Conservation (phyloP, 768 basidiomycete species). For the Xerocomellus intermedius region DNA sequence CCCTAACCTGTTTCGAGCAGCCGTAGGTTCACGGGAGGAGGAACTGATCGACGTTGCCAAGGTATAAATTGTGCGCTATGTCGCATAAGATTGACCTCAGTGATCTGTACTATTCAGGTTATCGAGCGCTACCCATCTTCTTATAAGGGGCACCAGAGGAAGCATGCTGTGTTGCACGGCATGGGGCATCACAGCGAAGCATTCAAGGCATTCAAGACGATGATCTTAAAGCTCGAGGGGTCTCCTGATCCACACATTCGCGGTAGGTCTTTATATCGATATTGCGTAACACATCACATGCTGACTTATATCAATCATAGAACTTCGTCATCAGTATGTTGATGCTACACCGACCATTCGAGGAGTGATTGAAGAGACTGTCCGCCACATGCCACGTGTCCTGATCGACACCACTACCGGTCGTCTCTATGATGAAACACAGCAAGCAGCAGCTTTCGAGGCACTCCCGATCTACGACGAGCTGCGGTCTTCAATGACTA, state of each 20-base stretch:
- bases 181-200: background rate
- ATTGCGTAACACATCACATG: background rate
- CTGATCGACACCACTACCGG: background rate
- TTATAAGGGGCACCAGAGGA: background rate
- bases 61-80: background rate
- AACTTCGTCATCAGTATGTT: background rate
- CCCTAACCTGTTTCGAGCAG: background rate
- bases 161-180: background rate
- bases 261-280: background rate
- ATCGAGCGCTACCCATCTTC: background rate
- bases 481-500: background rate
- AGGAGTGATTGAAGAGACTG: background rate
- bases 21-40: background rate
- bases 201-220: background rate
- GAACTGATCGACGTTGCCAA: constrained; percentile 2
- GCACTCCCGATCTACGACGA: background rate
- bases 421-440: background rate
- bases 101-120: background rate
- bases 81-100: too few species aligned
- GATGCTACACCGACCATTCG: background rate
- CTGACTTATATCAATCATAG: background rate
- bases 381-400: background rate
- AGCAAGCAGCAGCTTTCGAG: background rate
- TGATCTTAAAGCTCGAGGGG: background rate
- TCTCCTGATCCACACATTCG: background rate